Evolutionary conservation across 2,329 filamentous ascomycete genomes (phyloP), one percentile per base, ranked within the genome.

Genomic region (Xylaria sp.): DNA sequence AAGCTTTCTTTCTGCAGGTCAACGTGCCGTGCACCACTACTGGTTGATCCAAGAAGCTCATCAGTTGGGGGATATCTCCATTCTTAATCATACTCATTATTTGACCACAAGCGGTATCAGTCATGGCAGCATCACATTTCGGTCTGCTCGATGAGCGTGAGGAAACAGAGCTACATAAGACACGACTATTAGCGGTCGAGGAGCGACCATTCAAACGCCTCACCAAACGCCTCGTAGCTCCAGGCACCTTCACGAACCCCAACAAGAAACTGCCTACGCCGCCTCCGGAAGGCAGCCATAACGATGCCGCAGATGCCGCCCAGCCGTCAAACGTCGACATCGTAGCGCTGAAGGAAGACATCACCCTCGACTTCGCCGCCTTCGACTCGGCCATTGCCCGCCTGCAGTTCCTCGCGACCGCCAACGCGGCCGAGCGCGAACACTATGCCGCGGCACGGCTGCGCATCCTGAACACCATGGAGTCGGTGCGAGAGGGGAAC

Each of bases 151-250:
- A 94, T 65, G 91, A 92, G 74, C 86, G 87, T 72, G 91, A 94
- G 73, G 92, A 94, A 82, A 91, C 94, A 80, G 91, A 94, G 72
- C 90, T 98, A 46, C 95, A 98, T 84, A 95, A 94, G 77, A 88
- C 88, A 37, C 93, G 95, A 51, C 91, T 98, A 3, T 88, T 98
- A 46, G 92, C 93, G 72, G 91, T 98, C 70, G 95, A 98, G 84
- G 93, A 97, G 78, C 94, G 94, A 67, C 94, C 94, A 0, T 98
- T 97, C 84, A 93, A 93, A 80, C 91, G 94, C 69, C 90, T 98
- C 69, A 93, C 92, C 25, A 94, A 94, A 81, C 91, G 92, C 39
- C 88, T 98, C 9, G 86, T 93, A 5, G 86, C 88, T 25, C 88
- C 92, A 18, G 88, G 89, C 63, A 89, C 91, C 23, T 85, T 93